Conservation (phyloP, 768 basidiomycete species). For the Boletus huronensis region DNA sequence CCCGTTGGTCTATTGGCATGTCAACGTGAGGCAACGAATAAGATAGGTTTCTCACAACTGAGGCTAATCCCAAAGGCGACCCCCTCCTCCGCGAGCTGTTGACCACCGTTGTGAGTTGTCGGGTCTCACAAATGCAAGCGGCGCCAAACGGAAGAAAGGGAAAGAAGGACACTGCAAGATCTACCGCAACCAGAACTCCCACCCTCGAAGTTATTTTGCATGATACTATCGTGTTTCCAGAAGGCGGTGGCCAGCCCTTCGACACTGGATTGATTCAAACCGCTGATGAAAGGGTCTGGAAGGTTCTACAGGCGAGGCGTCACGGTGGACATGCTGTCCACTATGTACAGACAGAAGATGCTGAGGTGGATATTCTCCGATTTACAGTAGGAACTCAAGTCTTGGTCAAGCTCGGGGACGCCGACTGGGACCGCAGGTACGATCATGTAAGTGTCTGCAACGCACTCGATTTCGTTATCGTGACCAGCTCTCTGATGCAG, state of each 20-base stretch:
- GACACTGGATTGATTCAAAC: conserved; percentile 61
- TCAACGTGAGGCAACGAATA: conserved; percentile 50
- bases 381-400: conserved; percentile 54
- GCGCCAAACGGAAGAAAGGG: conserved; percentile 44
- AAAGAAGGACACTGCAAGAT: conserved; percentile 52
- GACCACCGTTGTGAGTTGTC: conserved; percentile 53
- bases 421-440: conserved; percentile 61
- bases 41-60: conserved; percentile 2
- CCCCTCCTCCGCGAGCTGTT: conserved; percentile 59
- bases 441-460: conserved; percentile 57
- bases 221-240: conserved; percentile 79
- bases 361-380: conserved; percentile 40
- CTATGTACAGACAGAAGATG: conserved; percentile 48
- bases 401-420: conserved; percentile 49
- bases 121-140: conserved; percentile 43
- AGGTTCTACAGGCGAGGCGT: conserved; percentile 63
- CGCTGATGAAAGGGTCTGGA: conserved; percentile 45
- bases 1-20: conserved; percentile 79
- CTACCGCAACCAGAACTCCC: conserved; percentile 41
- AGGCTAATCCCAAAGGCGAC: conserved; percentile 47
- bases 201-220: conserved; percentile 66
- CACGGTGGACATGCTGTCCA: conserved; percentile 74
- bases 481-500: conserved; percentile 32
- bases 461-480: not conserved
- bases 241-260: conserved; percentile 79